A percentile compares a stretch with the other conserved stretches of the same genome.
Evolutionary conservation across 345 rosid species (phyloP).

Genomic region (Ceriops decandra): DNA sequence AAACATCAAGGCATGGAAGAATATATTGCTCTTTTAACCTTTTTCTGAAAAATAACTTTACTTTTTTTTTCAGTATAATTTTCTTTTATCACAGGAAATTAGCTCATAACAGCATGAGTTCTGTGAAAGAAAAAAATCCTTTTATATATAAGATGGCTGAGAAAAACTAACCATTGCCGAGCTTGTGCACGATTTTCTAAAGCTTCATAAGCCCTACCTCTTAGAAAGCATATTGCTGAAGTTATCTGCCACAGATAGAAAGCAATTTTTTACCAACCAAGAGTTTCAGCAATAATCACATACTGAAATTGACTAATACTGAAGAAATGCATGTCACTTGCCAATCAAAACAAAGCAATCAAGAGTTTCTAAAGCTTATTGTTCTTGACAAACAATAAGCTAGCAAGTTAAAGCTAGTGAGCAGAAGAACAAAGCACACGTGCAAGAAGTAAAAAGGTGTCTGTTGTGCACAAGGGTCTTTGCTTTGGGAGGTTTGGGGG

Average conservation of each 20-base stretch:
- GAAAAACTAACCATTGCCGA: slow-evolving; percentile 64
- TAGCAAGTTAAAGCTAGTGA: neutral
- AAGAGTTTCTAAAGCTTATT: neutral
- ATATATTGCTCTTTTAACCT: too few relatives aligned
- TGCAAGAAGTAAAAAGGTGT: too few relatives aligned
- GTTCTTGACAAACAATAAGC: neutral
- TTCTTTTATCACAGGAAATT: neutral
- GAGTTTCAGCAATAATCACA: neutral
- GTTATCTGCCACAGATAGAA: slow-evolving; percentile 49
- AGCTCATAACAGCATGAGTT: neutral
- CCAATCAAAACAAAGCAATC: neutral
- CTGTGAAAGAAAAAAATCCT: too few relatives aligned
- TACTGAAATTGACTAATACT: neutral
- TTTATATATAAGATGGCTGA: slow-evolving; percentile 7
- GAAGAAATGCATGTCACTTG: neutral
- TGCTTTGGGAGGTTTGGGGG: too few relatives aligned
- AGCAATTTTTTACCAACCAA: neutral
- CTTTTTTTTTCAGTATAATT: neutral
- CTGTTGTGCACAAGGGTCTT: too few relatives aligned
- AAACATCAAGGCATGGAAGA: too few relatives aligned
- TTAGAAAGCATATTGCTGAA: slow-evolving; percentile 86
- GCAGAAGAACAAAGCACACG: too few relatives aligned
- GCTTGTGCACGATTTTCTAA: slow-evolving; percentile 87
- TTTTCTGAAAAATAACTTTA: too few relatives aligned
- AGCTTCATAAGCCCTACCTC: slow-evolving; percentile 94